Evolutionary conservation across 768 basidiomycete species (phyloP).

Genomic region (Trichaptum fuscoviolaceum): DNA sequence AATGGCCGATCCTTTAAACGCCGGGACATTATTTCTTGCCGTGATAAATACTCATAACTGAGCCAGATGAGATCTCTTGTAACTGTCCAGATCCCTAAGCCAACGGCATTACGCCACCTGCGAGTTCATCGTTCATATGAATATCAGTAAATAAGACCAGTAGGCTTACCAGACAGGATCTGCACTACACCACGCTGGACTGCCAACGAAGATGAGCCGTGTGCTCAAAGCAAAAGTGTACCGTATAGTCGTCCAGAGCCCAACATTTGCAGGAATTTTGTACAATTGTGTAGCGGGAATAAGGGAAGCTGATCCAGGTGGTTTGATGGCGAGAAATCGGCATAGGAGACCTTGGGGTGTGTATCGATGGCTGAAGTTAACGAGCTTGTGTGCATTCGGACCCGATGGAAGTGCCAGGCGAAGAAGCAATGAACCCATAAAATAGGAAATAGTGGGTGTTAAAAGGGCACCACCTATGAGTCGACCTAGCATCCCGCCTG

Average conservation of each 20-base stretch:
- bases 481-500: conserved; percentile 57
- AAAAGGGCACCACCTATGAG: conserved; percentile 65
- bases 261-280: background rate
- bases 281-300: background rate
- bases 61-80: background rate
- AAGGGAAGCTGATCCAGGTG: conserved; percentile 3
- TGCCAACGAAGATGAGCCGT: background rate
- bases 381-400: background rate
- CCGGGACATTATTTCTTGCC: background rate
- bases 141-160: background rate
- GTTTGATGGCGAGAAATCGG: conserved; percentile 27
- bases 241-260: background rate
- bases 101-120: conserved; percentile 3
- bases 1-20: background rate
- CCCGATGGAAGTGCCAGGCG: conserved; percentile 43
- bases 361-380: background rate
- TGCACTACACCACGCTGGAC: background rate
- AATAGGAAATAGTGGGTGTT: conserved; percentile 58
- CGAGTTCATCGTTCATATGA: background rate
- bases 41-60: background rate
- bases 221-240: background rate
- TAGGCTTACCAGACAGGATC: conserved; percentile 2
- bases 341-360: conserved; percentile 18
- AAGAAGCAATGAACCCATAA: conserved; percentile 59
- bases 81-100: background rate